Base-by-base conservation (phyloP, 2,329 filamentous ascomycete genomes). In the Karstenula rhodostoma region DNA sequence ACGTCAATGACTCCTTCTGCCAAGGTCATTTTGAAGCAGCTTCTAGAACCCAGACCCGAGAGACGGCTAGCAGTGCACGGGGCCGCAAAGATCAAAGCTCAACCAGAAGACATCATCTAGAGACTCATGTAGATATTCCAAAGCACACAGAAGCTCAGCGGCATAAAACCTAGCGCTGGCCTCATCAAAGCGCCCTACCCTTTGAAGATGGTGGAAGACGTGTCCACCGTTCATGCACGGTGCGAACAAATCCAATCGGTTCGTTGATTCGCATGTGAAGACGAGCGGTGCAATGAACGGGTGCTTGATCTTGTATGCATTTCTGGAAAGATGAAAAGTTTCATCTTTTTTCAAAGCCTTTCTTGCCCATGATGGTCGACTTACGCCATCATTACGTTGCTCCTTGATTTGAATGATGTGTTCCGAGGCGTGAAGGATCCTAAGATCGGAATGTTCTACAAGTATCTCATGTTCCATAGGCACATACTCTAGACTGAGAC, bases 221-320 rank as follows among this genome's bases (percentile, higher is more conserved):
- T 97, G 94, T 58, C 94, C 94, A 32, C 94, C 94, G 12, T 94
- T 97, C 94, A 97, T 97, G 81, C 96, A 97, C 75, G 97, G 94
- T 5, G 94, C 97, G 19, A 97, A 94, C n/a, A 97, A 84, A 75
- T 97, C 97, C 2, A 97, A 86, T 77, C 97, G 94, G 7, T 93
- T 93, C 1, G 93, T 91, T 0, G 94, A 97, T 78, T 97, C 94
- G 81, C 97, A 97, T 0, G 94, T 97, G 76, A 97, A 97, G 73
- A 97, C 97, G 71, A 97, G 85, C 9, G 94, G 93, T 47, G 97
- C 94, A 65, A 98, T 97, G 73, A 97, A 98, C 0, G 94, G 93
- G 15, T 56, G 19, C n/a, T 4, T 49, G 22, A 56, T 49, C 6
- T 35, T 51, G 32, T 8, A 25, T 51, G 48, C 48, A 4, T 51